Evolutionary conservation across 805 yeast species (phyloP).

Genomic region (Starmerella vaccinii): DNA sequence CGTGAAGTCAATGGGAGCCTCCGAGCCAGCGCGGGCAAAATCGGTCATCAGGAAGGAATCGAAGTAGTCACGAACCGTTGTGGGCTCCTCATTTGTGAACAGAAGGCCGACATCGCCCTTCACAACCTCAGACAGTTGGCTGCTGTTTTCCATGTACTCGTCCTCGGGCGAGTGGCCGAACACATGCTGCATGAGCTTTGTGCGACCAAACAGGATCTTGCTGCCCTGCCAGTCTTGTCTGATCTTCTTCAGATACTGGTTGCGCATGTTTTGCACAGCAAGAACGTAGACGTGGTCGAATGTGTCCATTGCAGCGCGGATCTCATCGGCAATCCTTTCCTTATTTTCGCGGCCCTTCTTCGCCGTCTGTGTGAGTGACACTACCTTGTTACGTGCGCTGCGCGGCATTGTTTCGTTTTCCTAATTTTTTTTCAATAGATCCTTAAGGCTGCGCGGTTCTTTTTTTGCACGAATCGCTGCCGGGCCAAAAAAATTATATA

Average conservation of each 20-base stretch:
- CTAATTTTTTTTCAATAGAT: neutral
- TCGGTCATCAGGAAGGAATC: conserved; percentile 66
- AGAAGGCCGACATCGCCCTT: conserved; percentile 78
- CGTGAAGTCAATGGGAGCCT: conserved; percentile 69
- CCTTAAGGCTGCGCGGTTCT: no score
- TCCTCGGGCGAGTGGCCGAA: conserved; percentile 79
- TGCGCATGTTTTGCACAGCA: conserved; percentile 82
- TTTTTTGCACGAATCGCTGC: no score
- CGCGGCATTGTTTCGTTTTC: conserved; percentile 64
- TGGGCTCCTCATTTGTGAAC: conserved; percentile 79
- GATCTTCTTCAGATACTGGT: conserved; percentile 87
- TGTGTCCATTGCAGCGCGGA: conserved; percentile 69
- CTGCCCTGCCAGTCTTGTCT: conserved; percentile 91
- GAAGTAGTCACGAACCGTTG: conserved; percentile 85
- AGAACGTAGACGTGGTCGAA: conserved; percentile 76
- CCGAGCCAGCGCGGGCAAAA: conserved; percentile 80
- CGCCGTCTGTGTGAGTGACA: conserved; percentile 90
- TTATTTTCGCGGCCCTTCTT: conserved; percentile 92
- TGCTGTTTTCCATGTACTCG: conserved; percentile 79
- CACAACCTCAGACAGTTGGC: conserved; percentile 51
- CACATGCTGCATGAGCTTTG: conserved; percentile 86
- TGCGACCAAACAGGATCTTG: conserved; percentile 78
- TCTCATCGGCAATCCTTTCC: conserved; percentile 80
- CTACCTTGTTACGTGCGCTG: conserved; percentile 92
- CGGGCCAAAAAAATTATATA: conserved; percentile 7